phyloP scores from a whole-genome alignment of 148 eudicot genomes.

The Cornus kousa region DNA sequence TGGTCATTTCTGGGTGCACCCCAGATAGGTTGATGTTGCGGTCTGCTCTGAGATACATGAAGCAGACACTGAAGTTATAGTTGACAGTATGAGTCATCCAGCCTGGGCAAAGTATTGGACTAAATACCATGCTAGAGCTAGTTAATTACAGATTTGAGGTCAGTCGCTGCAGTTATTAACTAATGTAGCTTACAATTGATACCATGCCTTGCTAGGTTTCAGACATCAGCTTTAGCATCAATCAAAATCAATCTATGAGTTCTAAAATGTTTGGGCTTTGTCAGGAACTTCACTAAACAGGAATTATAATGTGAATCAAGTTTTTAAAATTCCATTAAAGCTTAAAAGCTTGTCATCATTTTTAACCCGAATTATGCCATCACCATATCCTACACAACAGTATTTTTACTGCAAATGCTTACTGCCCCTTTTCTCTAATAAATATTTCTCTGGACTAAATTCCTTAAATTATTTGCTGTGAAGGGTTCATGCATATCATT shows the following conservation, averaged over 20 bases:
- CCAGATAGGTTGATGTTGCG: slow-evolving; percentile 94
- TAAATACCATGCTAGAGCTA: not conserved
- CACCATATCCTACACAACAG: not conserved
- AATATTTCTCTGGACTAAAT: not conserved
- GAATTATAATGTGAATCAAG: too few relatives aligned
- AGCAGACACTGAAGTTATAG: slow-evolving; percentile 55
- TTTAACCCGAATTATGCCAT: not conserved
- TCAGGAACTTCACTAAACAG: not conserved
- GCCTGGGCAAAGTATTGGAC: slow-evolving; percentile 1
- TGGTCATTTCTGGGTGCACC: slow-evolving; percentile 76
- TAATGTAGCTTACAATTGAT: not conserved
- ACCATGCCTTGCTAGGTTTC: not conserved
- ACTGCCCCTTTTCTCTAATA: not conserved
- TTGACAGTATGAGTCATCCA: slow-evolving; percentile 9
- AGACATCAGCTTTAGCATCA: not conserved
- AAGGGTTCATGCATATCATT: not conserved
- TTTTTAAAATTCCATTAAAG: not conserved
- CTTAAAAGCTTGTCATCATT: not conserved
- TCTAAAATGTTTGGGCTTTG: not conserved
- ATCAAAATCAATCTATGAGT: not conserved
- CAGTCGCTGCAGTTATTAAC: slow-evolving; percentile 1
- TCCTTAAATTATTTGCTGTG: not conserved
- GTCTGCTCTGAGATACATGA: slow-evolving; percentile 91
- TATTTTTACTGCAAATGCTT: too few relatives aligned
- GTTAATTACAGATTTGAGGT: slow-evolving; percentile 8